Evolutionary conservation across 129 eudicot species (phyloP), one percentile per base, ranked within the genome.

Genomic region (Rutidosis leptorrhynchoides): DNA sequence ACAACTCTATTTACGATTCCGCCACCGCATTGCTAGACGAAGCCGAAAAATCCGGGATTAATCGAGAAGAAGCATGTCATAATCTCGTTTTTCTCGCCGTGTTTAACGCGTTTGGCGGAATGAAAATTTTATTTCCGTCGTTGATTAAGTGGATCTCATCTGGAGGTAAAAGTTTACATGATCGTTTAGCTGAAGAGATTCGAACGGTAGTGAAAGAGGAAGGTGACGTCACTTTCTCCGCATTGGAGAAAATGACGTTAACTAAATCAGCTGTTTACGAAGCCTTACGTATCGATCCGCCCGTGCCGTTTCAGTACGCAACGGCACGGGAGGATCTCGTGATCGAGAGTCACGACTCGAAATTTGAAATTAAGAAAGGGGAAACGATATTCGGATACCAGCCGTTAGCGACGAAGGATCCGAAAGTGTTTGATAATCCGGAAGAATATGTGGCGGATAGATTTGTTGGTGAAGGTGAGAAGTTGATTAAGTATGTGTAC

Each of bases 31-130:
- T 84, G 24, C 69, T 87, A 4, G 87, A 87, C 29, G 83, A 79
- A 71, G 80, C 81, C 7, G 95, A 83, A 29, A 77, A 67, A n/a
- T 5, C 6, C 0, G 90, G 85, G 0, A 48, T 87, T 1, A 51
- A 77, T n/a, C 56, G 90, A 37, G 90, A 81, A 7, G 95, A 87
- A 81, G 95, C 95, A 0, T 81, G 85, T 21, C 95, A 87, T 52
- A 87, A 87, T 46, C 33, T 87, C 4, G 83, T 87, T 46, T 87
- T 87, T 37, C 57, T 87, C 0, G 69, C 83, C 0, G 87, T 74
- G 0, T 87, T 87, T 54, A 87, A 83, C 62, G 85, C 95, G 0
- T 87, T 83, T n/a, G 95, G 90, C 0, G 95, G 95, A 1, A 79
- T 83, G 87, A 87, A 87, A 14, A 72, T 75, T 1, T n/a, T 84